phyloP scores from a whole-genome alignment of 2,329 filamentous ascomycete genomes.

The Hortaea sp. region DNA sequence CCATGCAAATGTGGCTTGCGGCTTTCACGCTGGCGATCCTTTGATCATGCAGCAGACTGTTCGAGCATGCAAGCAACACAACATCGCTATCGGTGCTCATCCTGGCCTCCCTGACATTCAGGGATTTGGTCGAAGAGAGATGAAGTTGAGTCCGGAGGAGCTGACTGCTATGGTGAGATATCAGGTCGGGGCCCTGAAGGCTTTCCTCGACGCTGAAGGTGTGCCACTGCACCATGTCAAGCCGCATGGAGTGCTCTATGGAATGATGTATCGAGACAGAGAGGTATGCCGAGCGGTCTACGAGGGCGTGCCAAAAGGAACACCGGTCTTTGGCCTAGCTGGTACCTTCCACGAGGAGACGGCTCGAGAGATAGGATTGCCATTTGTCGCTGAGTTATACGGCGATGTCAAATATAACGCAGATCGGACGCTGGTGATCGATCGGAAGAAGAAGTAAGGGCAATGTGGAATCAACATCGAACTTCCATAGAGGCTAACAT shows the following conservation, averaged over 20 bases:
- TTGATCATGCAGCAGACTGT: constrained; percentile 55
- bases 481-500: background rate
- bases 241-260: constrained; percentile 51
- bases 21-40: constrained; percentile 42
- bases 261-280: constrained; percentile 43
- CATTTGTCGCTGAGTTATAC: constrained; percentile 43
- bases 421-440: constrained; percentile 44
- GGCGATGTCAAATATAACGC: constrained; percentile 46
- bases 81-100: constrained; percentile 51
- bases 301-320: constrained; percentile 37
- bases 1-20: constrained; percentile 52
- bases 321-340: constrained; percentile 44
- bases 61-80: constrained; percentile 46
- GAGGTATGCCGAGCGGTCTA: constrained; percentile 45
- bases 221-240: constrained; percentile 50
- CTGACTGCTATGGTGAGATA: constrained; percentile 43
- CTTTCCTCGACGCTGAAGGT: constrained; percentile 47
- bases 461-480: background rate
- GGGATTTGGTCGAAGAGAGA: constrained; percentile 54
- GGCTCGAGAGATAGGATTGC: constrained; percentile 42
- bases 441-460: constrained; percentile 44
- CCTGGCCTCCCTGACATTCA: constrained; percentile 55
- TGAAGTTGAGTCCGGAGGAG: constrained; percentile 39
- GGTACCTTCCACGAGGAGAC: constrained; percentile 46
- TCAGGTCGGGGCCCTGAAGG: constrained; percentile 54